Base-by-base conservation (phyloP, 768 basidiomycete genomes). In the Epithele typhae region DNA sequence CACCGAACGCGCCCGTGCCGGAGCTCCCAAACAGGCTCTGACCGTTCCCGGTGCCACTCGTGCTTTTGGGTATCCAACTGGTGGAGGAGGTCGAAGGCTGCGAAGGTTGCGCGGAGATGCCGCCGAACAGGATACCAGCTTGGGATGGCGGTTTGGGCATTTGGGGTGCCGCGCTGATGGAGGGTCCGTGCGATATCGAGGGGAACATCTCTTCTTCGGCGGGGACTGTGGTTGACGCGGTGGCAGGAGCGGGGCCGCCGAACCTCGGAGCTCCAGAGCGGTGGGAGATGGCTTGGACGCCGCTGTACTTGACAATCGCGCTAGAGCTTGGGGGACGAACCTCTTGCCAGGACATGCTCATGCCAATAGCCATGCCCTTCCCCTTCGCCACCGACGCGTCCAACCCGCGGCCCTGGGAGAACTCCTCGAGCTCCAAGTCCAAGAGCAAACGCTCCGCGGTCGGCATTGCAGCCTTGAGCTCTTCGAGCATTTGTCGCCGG, bases 261-360 rank as follows among this genome's bases (percentile, higher is more conserved):
- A 74, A 72, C 7, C 64, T 64, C 7, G 70, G 61, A 3, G 63
- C 67, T n/a, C 61, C 61, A 1, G 67, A 59, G 2, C 63, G 63
- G 37, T 64, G 65, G 4, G 65, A 63, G 55, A 14, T 45, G 5
- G 59, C 43, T 4, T 61, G 41, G 10, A 62, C 60, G 1, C 53
- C 46, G 30, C 41, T n/a, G 15, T 40, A 18, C 11, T 41, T 32
- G 21, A 25, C 39, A 5, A 38, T 30, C n/a, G 46, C 54, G 30
- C 66, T 51, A 25, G 56, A 46, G 25, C 47, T 56, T 21, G 61
- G 59, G 5, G 56, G 44, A 0, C 44, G 10, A 36, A 52, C 49
- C 42, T 82, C 75, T 60, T 87, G 82, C 86, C 84, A 85, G 27
- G 82, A 81, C 58, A 78, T 78, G 22, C 74, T 76, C 55, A 77